phyloP scores from a whole-genome alignment of 2,329 filamentous ascomycete species.

The Alternaria dauci region DNA sequence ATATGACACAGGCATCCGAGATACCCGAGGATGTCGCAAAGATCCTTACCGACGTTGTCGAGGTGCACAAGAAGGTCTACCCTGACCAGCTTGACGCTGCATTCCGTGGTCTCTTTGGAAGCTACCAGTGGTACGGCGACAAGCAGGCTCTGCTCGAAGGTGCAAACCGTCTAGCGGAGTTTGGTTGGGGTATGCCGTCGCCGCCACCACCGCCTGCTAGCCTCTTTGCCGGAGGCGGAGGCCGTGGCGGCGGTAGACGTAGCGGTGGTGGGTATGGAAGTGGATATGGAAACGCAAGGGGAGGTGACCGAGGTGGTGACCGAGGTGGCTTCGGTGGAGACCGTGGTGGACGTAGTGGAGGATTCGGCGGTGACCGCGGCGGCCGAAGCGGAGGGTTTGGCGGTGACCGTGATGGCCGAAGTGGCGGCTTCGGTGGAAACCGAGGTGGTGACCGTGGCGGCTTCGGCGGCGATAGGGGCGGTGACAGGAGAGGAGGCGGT shows the following conservation, averaged over 20 bases:
- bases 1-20: conserved; percentile 54
- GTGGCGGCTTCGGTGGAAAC: conserved; percentile 14
- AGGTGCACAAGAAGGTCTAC: conserved; percentile 57
- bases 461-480: conserved; percentile 23
- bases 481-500: conserved; percentile 19
- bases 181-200: conserved; percentile 58
- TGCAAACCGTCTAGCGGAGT: conserved; percentile 56
- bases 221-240: conserved; percentile 26
- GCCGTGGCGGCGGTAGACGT: conserved; percentile 15
- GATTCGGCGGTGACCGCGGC: conserved; percentile 16
- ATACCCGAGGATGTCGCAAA: conserved; percentile 53
- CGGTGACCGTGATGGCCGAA: conserved; percentile 10
- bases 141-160: conserved; percentile 54
- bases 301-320: conserved; percentile 18
- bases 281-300: conserved; percentile 20
- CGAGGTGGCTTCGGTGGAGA: conserved; percentile 18
- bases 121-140: conserved; percentile 54
- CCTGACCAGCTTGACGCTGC: conserved; percentile 55
- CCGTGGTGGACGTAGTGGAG: neutral
- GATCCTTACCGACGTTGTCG: conserved; percentile 57
- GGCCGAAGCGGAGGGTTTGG: conserved; percentile 8
- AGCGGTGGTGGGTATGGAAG: conserved; percentile 26
- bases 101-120: conserved; percentile 68
- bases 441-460: conserved; percentile 17
- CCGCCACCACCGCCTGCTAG: conserved; percentile 50